Evolutionary conservation across 106 monocot species (phyloP), one percentile per base, ranked within the genome.

Genomic region (Phalaenopsis equestris): DNA sequence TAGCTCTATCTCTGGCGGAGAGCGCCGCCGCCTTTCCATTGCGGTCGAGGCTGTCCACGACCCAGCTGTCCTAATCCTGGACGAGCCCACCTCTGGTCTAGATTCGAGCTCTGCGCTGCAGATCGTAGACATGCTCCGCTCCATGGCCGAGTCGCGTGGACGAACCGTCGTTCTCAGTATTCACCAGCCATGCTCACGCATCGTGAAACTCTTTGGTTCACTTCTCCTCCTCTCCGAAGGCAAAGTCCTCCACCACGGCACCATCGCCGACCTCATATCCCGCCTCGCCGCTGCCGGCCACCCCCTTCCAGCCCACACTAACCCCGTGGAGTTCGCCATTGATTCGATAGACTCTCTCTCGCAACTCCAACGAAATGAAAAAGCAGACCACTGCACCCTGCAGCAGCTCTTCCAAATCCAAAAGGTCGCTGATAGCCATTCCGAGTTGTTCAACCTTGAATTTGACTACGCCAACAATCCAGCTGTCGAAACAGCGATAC

Each of bases 21-120:
- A 97, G 85, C 79, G 87, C 10, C 80, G 94, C 56, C 74, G 94
- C 8, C 88, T 94, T 0, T 97, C 97, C 9, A 97, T 97, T 52
- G 97, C 89, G 1, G 90, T 92, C 7, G 97, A 92, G 61, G 84
- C 84, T 3, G 86, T 97, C 39, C 94, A 94, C 55, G 85, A 92
- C 43, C 97, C 97, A 0, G 42, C 81, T 39, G 88, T 97, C 9
- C 56, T 97, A 15, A 84, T 97, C 79, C 89, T 97, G n/a, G 97
- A 97, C 85, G 97, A 97, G 79, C 97, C 97, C 14, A 97, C 97
- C 5, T 97, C 94, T 4, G 97, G 97, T 43, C 91, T 97, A 24
- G 97, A 97, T 79, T 90, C 90, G 72, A 77, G 77, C 10, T 92
- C 94, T 6, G 97, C 97, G 9, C 80, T 88, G 2, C 94, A 94